Conservation (phyloP, 1,284 basidiomycete species). For the Coniferiporia weirii region DNA sequence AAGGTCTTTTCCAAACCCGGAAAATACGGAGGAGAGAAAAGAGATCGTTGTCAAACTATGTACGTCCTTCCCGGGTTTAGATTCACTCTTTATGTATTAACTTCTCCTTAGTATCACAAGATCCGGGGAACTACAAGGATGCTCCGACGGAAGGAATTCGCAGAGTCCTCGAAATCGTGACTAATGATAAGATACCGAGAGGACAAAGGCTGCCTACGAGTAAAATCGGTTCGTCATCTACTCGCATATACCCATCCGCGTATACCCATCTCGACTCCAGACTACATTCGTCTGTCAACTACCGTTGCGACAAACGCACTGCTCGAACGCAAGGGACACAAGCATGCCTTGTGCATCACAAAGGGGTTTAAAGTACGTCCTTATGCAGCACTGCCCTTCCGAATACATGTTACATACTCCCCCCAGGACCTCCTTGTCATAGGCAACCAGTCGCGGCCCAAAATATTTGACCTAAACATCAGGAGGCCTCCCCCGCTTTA, state of each 20-base stretch:
- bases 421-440: slow-evolving; percentile 76
- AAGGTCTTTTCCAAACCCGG: slow-evolving; percentile 70
- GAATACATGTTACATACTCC: slow-evolving; percentile 25
- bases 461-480: slow-evolving; percentile 86
- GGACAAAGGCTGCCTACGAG: slow-evolving; percentile 67
- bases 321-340: slow-evolving; percentile 89
- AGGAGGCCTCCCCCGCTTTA: slow-evolving; percentile 79
- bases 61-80: slow-evolving; percentile 32
- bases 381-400: slow-evolving; percentile 6
- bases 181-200: slow-evolving; percentile 61
- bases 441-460: slow-evolving; percentile 89
- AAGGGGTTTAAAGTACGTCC: slow-evolving; percentile 67
- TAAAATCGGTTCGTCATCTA: slow-evolving; percentile 64
- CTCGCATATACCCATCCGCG: background rate
- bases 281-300: slow-evolving; percentile 89
- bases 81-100: background rate
- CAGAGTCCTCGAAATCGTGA: slow-evolving; percentile 80
- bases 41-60: slow-evolving; percentile 80
- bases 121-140: slow-evolving; percentile 83
- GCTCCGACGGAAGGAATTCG: slow-evolving; percentile 94
- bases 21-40: slow-evolving; percentile 51
- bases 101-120: slow-evolving; percentile 66
- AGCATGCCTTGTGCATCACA: slow-evolving; percentile 89
- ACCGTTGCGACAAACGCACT: slow-evolving; percentile 97
- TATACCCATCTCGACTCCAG: slow-evolving; percentile 34